Evolutionary conservation across 352 stramenopile species (phyloP).

Genomic region (Phytophthora sansomeana): DNA sequence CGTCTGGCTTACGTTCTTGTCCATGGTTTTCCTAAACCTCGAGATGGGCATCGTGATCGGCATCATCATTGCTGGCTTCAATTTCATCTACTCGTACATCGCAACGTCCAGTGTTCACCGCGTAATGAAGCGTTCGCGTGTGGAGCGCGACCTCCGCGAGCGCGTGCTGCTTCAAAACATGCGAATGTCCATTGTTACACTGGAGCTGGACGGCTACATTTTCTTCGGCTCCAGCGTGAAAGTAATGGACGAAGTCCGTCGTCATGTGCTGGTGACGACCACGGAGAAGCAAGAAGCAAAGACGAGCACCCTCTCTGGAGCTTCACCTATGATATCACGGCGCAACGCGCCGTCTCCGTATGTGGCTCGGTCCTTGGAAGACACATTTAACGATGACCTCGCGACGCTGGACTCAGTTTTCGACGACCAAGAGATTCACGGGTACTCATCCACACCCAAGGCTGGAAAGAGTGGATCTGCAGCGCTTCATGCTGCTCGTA

Average conservation of each 20-base stretch:
- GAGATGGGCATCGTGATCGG: slow-evolving; percentile 95
- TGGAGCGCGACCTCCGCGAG: slow-evolving; percentile 83
- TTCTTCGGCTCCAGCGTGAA: slow-evolving; percentile 90
- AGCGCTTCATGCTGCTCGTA: slow-evolving; percentile 73
- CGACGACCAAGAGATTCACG: slow-evolving; percentile 44
- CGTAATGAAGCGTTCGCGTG: slow-evolving; percentile 83
- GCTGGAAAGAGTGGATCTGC: slow-evolving; percentile 29
- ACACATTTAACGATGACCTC: slow-evolving; percentile 56
- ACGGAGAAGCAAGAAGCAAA: slow-evolving; percentile 43
- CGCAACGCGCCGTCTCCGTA: slow-evolving; percentile 35
- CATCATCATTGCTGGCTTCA: slow-evolving; percentile 90
- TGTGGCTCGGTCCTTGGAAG: slow-evolving; percentile 36
- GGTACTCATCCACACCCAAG: slow-evolving; percentile 52
- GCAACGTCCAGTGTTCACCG: slow-evolving; percentile 71
- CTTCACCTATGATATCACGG: slow-evolving; percentile 31
- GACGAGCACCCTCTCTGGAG: slow-evolving; percentile 28
- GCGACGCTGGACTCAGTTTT: slow-evolving; percentile 70
- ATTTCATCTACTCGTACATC: slow-evolving; percentile 90
- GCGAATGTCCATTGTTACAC: slow-evolving; percentile 84
- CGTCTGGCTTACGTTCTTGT: slow-evolving; percentile 93
- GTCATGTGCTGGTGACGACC: slow-evolving; percentile 75
- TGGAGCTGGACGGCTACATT: slow-evolving; percentile 88
- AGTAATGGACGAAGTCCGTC: slow-evolving; percentile 89
- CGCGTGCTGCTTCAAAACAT: slow-evolving; percentile 73
- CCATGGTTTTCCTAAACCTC: slow-evolving; percentile 95